These are phyloP conservation scores for Alternaria sp. DNA, from an alignment of 2,329 filamentous ascomycete species.

Conservation along the genomic window DNA sequence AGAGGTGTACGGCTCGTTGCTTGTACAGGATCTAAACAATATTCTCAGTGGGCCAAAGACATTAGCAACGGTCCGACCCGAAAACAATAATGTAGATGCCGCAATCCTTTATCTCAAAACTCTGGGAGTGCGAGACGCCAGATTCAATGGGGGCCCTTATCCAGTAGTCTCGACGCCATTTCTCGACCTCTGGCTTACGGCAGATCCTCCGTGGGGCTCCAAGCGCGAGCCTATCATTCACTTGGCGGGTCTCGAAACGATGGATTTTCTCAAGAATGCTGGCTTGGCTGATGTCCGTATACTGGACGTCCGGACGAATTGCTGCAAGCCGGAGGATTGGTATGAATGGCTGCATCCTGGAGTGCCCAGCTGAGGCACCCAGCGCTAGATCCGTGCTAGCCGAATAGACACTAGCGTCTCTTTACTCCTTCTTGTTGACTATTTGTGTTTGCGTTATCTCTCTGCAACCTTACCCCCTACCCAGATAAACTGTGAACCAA, in stretches of 20 bases:
- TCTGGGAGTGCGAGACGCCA: not conserved
- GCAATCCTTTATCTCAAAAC: not conserved
- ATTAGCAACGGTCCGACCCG: not conserved
- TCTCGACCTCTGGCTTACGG: not conserved
- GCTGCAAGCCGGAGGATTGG: not conserved
- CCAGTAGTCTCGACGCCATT: not conserved
- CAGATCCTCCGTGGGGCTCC: not conserved
- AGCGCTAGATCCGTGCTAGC: not conserved
- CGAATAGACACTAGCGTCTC: not conserved
- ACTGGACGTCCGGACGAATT: not conserved
- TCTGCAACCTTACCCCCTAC: not conserved
- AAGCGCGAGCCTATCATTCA: not conserved
- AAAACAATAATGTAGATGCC: not conserved
- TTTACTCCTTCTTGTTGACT: not conserved
- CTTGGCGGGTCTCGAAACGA: not conserved
- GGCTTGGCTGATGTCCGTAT: not conserved
- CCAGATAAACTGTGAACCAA: accelerated
- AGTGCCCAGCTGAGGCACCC: not conserved
- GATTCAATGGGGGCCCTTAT: not conserved
- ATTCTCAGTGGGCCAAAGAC: not conserved
- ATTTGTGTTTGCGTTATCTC: not conserved
- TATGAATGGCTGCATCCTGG: not conserved
- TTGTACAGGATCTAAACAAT: not conserved
- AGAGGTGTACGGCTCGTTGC: not conserved
- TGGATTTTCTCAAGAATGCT: not conserved